A percentile compares a stretch with the other conserved stretches of the same genome.
Evolutionary conservation across 2,329 filamentous ascomycete genomes (phyloP).

Genomic region (Raffaelea ambrosiae): DNA sequence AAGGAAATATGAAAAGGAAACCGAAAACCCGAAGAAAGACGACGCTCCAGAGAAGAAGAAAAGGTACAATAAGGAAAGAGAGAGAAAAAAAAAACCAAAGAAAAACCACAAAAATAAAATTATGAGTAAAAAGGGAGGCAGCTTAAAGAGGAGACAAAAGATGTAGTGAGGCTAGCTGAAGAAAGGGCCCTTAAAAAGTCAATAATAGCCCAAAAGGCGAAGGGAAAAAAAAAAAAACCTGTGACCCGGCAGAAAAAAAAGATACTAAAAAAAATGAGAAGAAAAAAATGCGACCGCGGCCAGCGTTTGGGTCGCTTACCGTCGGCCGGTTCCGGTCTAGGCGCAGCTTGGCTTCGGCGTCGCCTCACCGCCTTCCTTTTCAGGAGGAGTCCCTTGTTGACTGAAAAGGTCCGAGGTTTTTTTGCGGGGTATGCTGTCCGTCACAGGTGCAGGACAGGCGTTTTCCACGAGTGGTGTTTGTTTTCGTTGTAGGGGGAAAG

Average conservation of each 20-base stretch:
- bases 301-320: neutral
- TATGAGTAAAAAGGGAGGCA: neutral
- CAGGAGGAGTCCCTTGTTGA: neutral
- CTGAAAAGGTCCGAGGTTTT: neutral
- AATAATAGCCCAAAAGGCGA: too few species aligned
- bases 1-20: neutral
- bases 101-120: neutral
- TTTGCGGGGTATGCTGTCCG: slow-evolving; percentile 1
- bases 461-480: too few species aligned
- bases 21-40: neutral
- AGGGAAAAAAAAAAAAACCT: neutral
- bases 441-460: too few species aligned
- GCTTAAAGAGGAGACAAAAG: neutral
- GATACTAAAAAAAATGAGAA: neutral
- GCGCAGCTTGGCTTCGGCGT: neutral
- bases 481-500: too few species aligned
- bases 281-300: neutral
- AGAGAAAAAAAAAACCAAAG: neutral
- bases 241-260: neutral
- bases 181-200: too few species aligned
- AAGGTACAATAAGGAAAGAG: slow-evolving; percentile 1
- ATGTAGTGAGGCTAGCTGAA: neutral
- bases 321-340: neutral
- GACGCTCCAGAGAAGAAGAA: neutral
- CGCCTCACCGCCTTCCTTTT: slow-evolving; percentile 5